Base-by-base conservation (phyloP, 768 basidiomycete genomes). In the Collybia sordida region DNA sequence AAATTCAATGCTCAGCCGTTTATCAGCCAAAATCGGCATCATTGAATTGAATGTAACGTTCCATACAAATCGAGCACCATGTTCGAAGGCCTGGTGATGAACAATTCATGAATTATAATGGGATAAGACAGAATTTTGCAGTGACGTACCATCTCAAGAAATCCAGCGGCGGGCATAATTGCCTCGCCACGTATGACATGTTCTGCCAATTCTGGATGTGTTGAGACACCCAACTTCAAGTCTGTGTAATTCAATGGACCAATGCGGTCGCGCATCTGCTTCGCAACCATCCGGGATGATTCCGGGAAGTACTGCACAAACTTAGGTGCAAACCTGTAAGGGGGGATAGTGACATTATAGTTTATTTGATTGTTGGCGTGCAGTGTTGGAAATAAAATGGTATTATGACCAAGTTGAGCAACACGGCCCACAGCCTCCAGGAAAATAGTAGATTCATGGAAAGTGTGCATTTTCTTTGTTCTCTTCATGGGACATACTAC, bases 121-220 rank as follows among this genome's bases (percentile, higher is more conserved):
- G 53, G 27, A 43, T 34, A 21, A 9, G 44, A 22, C 19, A 34
- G 19, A n/a, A 21, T 39, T 31, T 14, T 12, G 31, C 11, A 11
- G 25, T 15, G 8, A 49, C 60, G 2, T 49, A 72, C 72, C 70
- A 74, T 72, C 47, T 67, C 64, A 1, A 72, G 54, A 42, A 59
- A 78, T 17, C 74, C 77, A 15, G 75, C 67, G 12, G 74, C 75
- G 7, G 77, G 74, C 69, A 77, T 71, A 21, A 78, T 75, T 0
- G 73, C 65, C 18, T 76, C 73, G 1, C 71, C 72, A 22, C 68
- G 66, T 34, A 79, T 73, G 15, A 76, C 55, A 55, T 79, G 78
- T 27, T 77, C 67, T 0, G 73, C 69, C 7, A 79, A 56, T 19
- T 65, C 64, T 0, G 78, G 71, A 45, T 72, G 71, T 1, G 70